These are phyloP conservation scores for Dinochytrium kinnereticum DNA, from an alignment of 371 early-diverging fungal genomes.

Conservation along the genomic window DNA sequence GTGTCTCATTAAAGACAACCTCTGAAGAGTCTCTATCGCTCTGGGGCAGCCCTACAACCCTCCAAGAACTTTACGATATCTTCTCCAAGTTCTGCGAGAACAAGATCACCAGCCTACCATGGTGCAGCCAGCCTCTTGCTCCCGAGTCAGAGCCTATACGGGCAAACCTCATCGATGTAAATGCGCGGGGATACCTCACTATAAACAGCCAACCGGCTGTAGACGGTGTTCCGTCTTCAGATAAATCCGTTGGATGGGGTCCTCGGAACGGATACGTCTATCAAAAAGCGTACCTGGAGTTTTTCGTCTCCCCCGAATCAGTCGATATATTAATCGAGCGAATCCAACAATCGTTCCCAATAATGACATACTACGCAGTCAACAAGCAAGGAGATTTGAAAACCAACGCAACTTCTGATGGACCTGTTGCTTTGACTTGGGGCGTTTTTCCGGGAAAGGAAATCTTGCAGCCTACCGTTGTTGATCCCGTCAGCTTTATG, in stretches of 20 bases:
- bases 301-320: slow-evolving; percentile 81
- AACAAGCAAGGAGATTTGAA: slow-evolving; percentile 83
- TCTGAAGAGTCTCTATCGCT: slow-evolving; percentile 57
- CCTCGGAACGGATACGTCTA: slow-evolving; percentile 95
- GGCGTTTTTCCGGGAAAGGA: slow-evolving; percentile 98
- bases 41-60: slow-evolving; percentile 80
- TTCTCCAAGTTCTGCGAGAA: slow-evolving; percentile 87
- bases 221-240: slow-evolving; percentile 83
- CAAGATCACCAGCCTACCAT: slow-evolving; percentile 81
- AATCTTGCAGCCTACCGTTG: slow-evolving; percentile 95
- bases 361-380: slow-evolving; percentile 92
- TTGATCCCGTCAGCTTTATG: slow-evolving; percentile 88
- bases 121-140: slow-evolving; percentile 87
- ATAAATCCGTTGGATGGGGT: slow-evolving; percentile 92
- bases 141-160: slow-evolving; percentile 84
- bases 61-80: slow-evolving; percentile 70
- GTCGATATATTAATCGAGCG: slow-evolving; percentile 71
- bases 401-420: slow-evolving; percentile 82
- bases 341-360: slow-evolving; percentile 65
- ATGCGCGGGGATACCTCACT: slow-evolving; percentile 84
- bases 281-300: slow-evolving; percentile 97
- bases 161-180: slow-evolving; percentile 71
- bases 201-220: slow-evolving; percentile 97
- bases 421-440: slow-evolving; percentile 97
- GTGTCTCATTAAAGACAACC: slow-evolving; percentile 78